Evolutionary conservation across 495 filamentous ascomycete species (phyloP).

Genomic region (Aspergillus sparsus): DNA sequence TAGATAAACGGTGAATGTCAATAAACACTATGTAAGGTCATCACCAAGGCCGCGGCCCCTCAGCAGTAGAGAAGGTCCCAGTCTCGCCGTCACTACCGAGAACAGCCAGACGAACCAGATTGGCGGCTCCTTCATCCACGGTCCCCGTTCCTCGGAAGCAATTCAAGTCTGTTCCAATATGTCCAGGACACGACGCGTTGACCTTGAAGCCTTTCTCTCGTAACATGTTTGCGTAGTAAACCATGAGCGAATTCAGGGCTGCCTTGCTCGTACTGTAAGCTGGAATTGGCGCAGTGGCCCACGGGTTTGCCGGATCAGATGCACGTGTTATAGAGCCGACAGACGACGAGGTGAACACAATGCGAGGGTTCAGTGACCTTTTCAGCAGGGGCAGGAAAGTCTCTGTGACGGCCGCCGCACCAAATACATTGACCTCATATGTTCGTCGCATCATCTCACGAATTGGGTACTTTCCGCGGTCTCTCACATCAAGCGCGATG

Average conservation of each 20-base stretch:
- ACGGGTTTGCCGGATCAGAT: background rate
- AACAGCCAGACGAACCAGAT: background rate
- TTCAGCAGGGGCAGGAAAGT: background rate
- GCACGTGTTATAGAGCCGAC: background rate
- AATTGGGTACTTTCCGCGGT: background rate
- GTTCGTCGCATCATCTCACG: background rate
- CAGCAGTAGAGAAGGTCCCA: background rate
- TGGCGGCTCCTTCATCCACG: background rate
- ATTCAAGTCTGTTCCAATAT: background rate
- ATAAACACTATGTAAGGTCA: no score
- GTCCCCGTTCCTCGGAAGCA: background rate
- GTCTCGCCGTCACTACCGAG: background rate
- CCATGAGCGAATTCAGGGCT: background rate
- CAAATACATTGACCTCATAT: background rate
- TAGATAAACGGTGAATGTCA: no score
- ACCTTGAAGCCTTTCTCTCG: background rate
- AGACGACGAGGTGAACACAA: background rate
- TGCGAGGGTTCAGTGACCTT: background rate
- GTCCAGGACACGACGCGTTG: background rate
- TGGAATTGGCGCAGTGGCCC: background rate
- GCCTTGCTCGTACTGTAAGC: background rate
- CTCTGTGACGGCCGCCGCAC: background rate
- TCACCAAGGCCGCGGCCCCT: background rate
- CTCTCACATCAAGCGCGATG: background rate
- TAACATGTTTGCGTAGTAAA: background rate